Evolutionary conservation across 2,329 filamentous ascomycete genomes (phyloP), one percentile per base, ranked within the genome.

Genomic region (Botryotinia narcissicola): DNA sequence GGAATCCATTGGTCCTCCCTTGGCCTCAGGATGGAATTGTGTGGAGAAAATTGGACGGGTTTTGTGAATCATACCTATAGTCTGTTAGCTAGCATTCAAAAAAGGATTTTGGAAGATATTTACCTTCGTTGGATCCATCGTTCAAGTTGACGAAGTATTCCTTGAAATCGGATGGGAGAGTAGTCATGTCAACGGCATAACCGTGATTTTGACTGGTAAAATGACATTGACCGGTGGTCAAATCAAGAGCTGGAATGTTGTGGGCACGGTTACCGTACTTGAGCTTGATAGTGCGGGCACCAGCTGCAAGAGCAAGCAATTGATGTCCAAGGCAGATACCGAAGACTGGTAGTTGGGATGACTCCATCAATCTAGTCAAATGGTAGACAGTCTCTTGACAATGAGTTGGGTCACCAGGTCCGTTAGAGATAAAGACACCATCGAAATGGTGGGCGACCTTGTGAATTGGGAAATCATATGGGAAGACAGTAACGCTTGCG

Each of bases 211-310:
- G 96, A 83, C 92, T 95, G 74, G 95, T 98, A 83, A 98, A 98
- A 87, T 98, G 95, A 90, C 96, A 98, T 83, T 95, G 94, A 73
- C 96, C 95, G 54, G 95, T 98, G 75, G 93, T 97, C 82, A 98
- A 87, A 82, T 98, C 95, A 74, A 98, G 87, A 75, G 95, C 94
- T 14, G 96, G 96, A 80, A 98, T 98, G 87, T 99, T 99, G 88
- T 98, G 96, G 29, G 95, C 96, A 79, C 96, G 93, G 89, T 99
- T 99, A 81, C 96, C 96, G 84, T 98, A 99, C 89, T 98, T 98
- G 84, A 99, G 90, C 89, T 98, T 98, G 85, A 97, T 92, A 75
- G 96, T 98, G 80, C 90, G 88, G 72, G 93, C 96, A 76, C 96
- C 96, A 74, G 92, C 88, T 67, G 96, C 94, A 78, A 98, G 89